Evolutionary conservation across 805 yeast genomes (phyloP), one percentile per base, ranked within the genome.

Genomic region (Barnettozyma californica): DNA sequence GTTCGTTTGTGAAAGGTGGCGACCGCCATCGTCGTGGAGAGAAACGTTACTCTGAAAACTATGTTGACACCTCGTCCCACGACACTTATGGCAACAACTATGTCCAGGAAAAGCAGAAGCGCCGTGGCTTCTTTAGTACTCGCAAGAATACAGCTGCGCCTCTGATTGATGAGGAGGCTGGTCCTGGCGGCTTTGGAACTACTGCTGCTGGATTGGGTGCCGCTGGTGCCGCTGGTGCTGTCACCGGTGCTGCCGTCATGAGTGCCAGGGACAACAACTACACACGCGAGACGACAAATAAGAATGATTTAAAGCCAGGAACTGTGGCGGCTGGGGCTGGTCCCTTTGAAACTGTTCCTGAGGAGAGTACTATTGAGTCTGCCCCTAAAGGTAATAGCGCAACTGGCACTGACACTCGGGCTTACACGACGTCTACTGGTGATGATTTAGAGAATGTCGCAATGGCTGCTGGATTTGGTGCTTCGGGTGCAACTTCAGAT

Each of bases 41-140:
- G 23, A 53, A 47, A 46, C 53, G 57, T 37, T 39, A 45, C 25
- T 48, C 61, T 27, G 59, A 55, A 1, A 42, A 49, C 34, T 52
- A 58, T 37, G 38, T 5, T 16, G 64, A 61, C 21, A 39, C 55
- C 3, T 51, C 57, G 26, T 61, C 64, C 8, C 61, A 60, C 41
- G 64, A 59, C 5, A 61, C 64, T 21, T 61, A 59, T 47, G 63
- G 63, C 8, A 59, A 60, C 43, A 59, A 54, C 18, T 53, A 60
- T 37, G 44, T 48, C 5, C 43, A 46, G 7, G 63, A 56, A 23
- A 60, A 59, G 46, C 47, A 46, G 34, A 26, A 41, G 21, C 44
- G 41, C 33, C 47, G 53, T 5, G 54, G 59, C 1, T 50, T 58
- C 45, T 58, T 57, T 38, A 29, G 41, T 5, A 21, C 27, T 23